Percentiles rank a stretch among this genome's conserved stretches.
These are phyloP conservation scores for Hypoxylon sp. DNA, from an alignment of 2,329 filamentous ascomycete genomes.

Conservation along the genomic window DNA sequence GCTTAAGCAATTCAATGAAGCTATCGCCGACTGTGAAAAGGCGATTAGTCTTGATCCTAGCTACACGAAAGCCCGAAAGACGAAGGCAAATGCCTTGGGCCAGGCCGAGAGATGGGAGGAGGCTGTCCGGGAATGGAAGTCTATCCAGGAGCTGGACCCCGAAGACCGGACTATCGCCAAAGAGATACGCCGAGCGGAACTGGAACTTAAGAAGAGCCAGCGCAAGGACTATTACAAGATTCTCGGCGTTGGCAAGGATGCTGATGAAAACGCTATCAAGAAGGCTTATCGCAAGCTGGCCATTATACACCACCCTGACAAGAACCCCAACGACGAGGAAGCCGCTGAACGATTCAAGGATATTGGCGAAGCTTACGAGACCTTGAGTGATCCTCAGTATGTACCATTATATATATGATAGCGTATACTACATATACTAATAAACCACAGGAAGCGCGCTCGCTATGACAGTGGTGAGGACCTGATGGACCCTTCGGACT, in stretches of 20 bases:
- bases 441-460: slow-evolving; percentile 78
- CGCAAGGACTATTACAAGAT: slow-evolving; percentile 99
- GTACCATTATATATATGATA: slow-evolving; percentile 55
- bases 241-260: slow-evolving; percentile 87
- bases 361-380: slow-evolving; percentile 96
- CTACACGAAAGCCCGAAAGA: slow-evolving; percentile 93
- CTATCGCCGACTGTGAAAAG: slow-evolving; percentile 87
- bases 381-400: slow-evolving; percentile 91
- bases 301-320: slow-evolving; percentile 95
- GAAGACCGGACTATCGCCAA: slow-evolving; percentile 83
- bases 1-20: slow-evolving; percentile 85
- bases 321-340: slow-evolving; percentile 88
- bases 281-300: slow-evolving; percentile 96
- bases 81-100: slow-evolving; percentile 90
- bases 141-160: slow-evolving; percentile 85
- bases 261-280: slow-evolving; percentile 88
- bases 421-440: slow-evolving; percentile 55
- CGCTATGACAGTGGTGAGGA: slow-evolving; percentile 95
- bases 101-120: slow-evolving; percentile 93
- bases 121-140: slow-evolving; percentile 89
- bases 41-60: slow-evolving; percentile 85
- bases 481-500: slow-evolving; percentile 87
- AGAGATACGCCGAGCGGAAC: slow-evolving; percentile 90
- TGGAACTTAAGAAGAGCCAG: slow-evolving; percentile 97
- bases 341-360: slow-evolving; percentile 98